Evolutionary conservation across 1,139 yeast genomes (phyloP).

Genomic region (Kodamaea alishanica): DNA sequence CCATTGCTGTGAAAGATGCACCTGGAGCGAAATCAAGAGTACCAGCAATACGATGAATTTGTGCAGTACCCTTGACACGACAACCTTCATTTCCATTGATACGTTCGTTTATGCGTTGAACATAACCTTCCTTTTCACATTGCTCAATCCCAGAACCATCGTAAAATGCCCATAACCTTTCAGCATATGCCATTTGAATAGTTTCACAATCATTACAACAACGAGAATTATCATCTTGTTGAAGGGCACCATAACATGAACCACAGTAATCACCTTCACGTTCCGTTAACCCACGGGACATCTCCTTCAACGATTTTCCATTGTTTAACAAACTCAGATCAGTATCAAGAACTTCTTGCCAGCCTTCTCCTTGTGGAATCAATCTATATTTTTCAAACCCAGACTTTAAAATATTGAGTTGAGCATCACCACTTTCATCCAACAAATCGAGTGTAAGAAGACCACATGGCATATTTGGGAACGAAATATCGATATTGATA

Average conservation of each 20-base stretch:
- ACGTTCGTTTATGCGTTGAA: constrained; percentile 51
- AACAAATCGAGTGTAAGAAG: constrained; percentile 44
- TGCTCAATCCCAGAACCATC: constrained; percentile 86
- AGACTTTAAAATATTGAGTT: constrained; percentile 63
- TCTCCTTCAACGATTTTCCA: constrained; percentile 27
- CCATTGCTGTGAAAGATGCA: constrained; percentile 50
- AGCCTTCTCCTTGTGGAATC: constrained; percentile 26
- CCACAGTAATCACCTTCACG: constrained; percentile 59
- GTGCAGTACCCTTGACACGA: constrained; percentile 72
- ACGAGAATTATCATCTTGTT: constrained; percentile 55
- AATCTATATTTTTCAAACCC: constrained; percentile 73
- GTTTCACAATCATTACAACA: constrained; percentile 89
- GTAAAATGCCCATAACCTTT: constrained; percentile 78
- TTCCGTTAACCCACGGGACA: constrained; percentile 38
- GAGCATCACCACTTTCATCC: constrained; percentile 85
- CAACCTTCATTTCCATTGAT: constrained; percentile 73
- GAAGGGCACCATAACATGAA: constrained; percentile 82
- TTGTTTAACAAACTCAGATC: constrained; percentile 25
- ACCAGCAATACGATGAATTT: constrained; percentile 83
- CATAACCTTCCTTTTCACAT: constrained; percentile 88
- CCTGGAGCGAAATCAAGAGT: constrained; percentile 97
- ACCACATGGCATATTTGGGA: constrained; percentile 84
- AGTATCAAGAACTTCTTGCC: constrained; percentile 26
- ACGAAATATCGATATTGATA: constrained; percentile 75
- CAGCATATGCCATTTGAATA: constrained; percentile 75